Evolutionary conservation across 2,329 filamentous ascomycete species (phyloP).

Genomic region (Aspergillus quadricinctus): DNA sequence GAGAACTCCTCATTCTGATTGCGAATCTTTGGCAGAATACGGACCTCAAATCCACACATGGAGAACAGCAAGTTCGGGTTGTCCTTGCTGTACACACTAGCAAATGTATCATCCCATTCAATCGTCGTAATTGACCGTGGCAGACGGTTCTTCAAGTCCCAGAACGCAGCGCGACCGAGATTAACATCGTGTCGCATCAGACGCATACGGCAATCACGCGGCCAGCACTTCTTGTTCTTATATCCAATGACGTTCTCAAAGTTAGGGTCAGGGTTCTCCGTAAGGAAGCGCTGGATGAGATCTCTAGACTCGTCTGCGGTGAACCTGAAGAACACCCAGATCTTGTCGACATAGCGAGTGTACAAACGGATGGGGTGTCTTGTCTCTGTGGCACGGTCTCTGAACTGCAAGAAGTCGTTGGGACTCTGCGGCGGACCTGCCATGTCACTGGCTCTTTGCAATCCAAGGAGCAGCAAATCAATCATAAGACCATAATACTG

Average conservation of each 20-base stretch:
- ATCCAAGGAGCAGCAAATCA: conserved; percentile 82
- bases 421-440: conserved; percentile 89
- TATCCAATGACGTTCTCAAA: conserved; percentile 99
- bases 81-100: conserved; percentile 95
- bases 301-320: conserved; percentile 90
- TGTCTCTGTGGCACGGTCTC: conserved; percentile 85
- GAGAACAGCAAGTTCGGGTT: conserved; percentile 96
- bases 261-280: conserved; percentile 96
- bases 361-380: conserved; percentile 96
- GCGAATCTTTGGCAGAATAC: conserved; percentile 89
- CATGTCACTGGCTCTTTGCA: conserved; percentile 96
- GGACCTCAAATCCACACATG: conserved; percentile 97
- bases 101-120: conserved; percentile 98
- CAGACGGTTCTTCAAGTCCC: conserved; percentile 96
- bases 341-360: conserved; percentile 94
- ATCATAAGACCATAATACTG: conserved; percentile 97
- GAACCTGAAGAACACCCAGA: conserved; percentile 97
- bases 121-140: conserved; percentile 94
- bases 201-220: conserved; percentile 93
- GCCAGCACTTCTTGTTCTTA: conserved; percentile 99
- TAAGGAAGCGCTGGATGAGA: conserved; percentile 94
- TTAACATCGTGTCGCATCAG: conserved; percentile 99
- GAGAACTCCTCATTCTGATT: conserved; percentile 96
- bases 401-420: conserved; percentile 97
- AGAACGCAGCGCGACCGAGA: conserved; percentile 93